These are phyloP conservation scores for Pugionium cornutum DNA, from an alignment of 345 rosid genomes.

Conservation along the genomic window DNA sequence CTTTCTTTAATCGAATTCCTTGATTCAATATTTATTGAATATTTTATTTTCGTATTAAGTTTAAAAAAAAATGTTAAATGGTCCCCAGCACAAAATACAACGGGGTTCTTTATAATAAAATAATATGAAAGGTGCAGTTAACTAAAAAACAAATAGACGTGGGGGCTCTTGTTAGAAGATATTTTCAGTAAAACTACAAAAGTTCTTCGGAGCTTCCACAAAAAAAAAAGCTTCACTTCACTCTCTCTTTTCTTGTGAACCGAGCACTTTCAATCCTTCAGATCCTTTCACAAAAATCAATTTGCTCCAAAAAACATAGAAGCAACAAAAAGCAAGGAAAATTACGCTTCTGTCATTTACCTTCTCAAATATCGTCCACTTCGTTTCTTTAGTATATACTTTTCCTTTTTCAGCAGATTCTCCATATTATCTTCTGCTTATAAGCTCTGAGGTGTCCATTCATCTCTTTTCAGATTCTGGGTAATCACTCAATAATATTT, in stretches of 20 bases:
- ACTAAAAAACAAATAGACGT: neutral
- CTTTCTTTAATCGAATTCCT: no score
- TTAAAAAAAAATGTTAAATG: no score
- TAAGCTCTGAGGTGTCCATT: no score
- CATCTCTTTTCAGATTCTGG: no score
- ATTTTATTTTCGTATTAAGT: no score
- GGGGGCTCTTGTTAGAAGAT: neutral
- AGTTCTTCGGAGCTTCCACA: no score
- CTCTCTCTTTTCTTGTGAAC: constrained; percentile 31
- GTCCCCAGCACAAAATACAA: no score
- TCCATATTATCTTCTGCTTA: no score
- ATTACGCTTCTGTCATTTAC: constrained; percentile 22
- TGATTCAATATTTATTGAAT: no score
- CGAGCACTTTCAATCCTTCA: constrained; percentile 37
- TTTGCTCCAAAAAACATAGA: constrained; percentile 4
- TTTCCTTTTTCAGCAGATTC: neutral
- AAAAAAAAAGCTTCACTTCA: constrained; percentile 14
- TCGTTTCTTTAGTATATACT: constrained; percentile 25
- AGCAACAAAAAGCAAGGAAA: neutral
- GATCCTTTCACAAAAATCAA: neutral
- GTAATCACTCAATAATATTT: no score
- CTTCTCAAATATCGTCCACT: constrained; percentile 19
- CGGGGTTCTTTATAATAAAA: no score
- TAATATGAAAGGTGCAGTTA: no score
- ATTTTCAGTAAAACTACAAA: neutral